Evolutionary conservation across 495 filamentous ascomycete genomes (phyloP), one percentile per base, ranked within the genome.

Genomic region (Lasiosphaeria hispida): DNA sequence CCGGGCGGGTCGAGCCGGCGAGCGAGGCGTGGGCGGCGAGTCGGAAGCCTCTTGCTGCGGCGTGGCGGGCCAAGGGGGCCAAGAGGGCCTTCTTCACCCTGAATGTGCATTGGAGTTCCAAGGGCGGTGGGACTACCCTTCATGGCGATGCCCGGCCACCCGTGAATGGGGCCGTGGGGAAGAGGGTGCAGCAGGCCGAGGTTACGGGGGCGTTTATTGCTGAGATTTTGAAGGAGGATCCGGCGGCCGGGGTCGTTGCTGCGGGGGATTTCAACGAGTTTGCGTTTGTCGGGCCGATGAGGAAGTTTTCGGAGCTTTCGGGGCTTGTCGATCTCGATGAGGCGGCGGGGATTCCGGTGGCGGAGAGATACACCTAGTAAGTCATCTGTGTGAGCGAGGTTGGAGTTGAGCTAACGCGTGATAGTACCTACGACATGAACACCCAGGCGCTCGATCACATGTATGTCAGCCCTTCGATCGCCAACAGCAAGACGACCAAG

Each of bases 181-280:
- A 73, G 35, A 67, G 85, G 36, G 61, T 63, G 7, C 55, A 56
- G 48, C 83, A 85, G 66, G 80, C 75, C 1, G 63, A 75, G 10
- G 66, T 82, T 11, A 77, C 80, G 5, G 79, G 70, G 3, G 75
- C 77, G 57, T 77, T 75, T 56, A 67, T 75, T 41, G 50, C 59
- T 1, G 11, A 69, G 11, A 76, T 87, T 51, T 73, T 85, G 8
- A 59, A 54, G 1, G 40, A 70, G 11, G 72, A 82, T 58, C 48
- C 59, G 2, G 40, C 66, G 1, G 83, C 83, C 0, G 60, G 62
- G 7, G 68, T 87, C 36, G 66, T 84, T 15, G 66, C 75, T 0
- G 72, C 77, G 0, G 85, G 85, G 10, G 83, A 87, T 63, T 87
- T 81, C 66, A 86, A 87, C 75, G 85, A 87, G 69, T 87, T 84